These are phyloP conservation scores for Gossypium aridum DNA, from an alignment of 441 rosid genomes.

Conservation along the genomic window DNA sequence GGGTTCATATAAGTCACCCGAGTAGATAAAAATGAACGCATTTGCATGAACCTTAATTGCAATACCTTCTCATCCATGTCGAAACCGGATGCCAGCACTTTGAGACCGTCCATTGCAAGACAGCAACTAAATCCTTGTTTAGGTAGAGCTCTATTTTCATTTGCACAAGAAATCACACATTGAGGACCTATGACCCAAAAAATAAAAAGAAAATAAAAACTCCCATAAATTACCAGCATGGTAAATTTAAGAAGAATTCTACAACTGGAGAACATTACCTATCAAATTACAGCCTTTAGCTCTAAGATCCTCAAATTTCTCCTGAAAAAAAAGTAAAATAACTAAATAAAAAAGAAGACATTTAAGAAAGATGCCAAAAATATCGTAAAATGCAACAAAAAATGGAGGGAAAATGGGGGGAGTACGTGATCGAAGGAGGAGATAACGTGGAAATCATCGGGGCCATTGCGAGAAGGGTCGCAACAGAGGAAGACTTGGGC, in stretches of 20 bases:
- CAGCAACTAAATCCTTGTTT: constrained; percentile 83
- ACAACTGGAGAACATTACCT: constrained; percentile 33
- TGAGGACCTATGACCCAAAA: constrained; percentile 61
- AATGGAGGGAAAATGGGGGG: constrained; percentile 6
- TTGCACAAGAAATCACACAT: constrained; percentile 87
- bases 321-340: constrained; percentile 41
- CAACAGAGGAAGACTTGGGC: constrained; percentile 88
- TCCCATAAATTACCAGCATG: background rate
- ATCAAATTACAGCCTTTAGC: constrained; percentile 79
- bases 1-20: background rate
- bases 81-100: constrained; percentile 89
- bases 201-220: constrained; percentile 6
- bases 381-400: background rate
- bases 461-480: constrained; percentile 77
- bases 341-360: background rate
- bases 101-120: constrained; percentile 93
- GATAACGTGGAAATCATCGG: constrained; percentile 77
- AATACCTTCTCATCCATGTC: constrained; percentile 79
- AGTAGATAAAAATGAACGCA: background rate
- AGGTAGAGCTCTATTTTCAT: constrained; percentile 70
- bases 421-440: constrained; percentile 70
- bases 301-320: constrained; percentile 82
- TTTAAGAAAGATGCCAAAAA: background rate
- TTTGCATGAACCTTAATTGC: background rate
- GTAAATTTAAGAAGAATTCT: background rate